Evolutionary conservation across 805 yeast species (phyloP).

Genomic region (Candida khao-thaluensis): DNA sequence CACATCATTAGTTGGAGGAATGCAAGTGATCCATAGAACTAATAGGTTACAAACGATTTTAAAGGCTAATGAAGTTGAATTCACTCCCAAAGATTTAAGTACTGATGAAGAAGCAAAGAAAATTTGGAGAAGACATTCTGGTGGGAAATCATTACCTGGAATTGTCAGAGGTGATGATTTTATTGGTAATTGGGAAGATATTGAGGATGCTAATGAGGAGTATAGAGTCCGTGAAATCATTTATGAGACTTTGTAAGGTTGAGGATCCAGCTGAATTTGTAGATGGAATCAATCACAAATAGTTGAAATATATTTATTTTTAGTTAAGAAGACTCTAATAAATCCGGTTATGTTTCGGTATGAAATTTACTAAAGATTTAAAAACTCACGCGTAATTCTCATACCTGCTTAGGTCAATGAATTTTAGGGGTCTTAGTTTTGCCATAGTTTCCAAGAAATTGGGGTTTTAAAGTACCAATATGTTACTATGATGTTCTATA

Average conservation of each 20-base stretch:
- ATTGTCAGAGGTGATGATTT: conserved; percentile 78
- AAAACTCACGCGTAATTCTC: no score
- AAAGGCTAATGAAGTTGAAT: conserved; percentile 68
- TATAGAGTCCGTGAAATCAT: conserved; percentile 62
- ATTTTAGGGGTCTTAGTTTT: no score
- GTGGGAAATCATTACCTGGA: conserved; percentile 79
- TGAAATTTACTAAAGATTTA: no score
- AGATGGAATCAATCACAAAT: no score
- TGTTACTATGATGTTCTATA: no score
- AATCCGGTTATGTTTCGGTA: no score
- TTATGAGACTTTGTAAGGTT: conserved; percentile 58
- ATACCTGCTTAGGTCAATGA: no score
- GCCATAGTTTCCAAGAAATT: no score
- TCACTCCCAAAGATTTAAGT: conserved; percentile 73
- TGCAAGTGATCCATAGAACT: conserved; percentile 74
- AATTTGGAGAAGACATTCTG: conserved; percentile 74
- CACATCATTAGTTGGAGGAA: conserved; percentile 88
- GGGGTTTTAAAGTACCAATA: no score
- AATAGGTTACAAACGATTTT: conserved; percentile 73
- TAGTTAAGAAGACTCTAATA: no score
- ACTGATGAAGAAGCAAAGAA: conserved; percentile 84
- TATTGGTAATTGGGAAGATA: conserved; percentile 82
- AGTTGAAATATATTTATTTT: no score
- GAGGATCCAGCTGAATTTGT: no score
- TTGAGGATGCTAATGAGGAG: conserved; percentile 84